Base-by-base conservation (phyloP, 2,329 filamentous ascomycete genomes). In the Sarocladium strictum region DNA sequence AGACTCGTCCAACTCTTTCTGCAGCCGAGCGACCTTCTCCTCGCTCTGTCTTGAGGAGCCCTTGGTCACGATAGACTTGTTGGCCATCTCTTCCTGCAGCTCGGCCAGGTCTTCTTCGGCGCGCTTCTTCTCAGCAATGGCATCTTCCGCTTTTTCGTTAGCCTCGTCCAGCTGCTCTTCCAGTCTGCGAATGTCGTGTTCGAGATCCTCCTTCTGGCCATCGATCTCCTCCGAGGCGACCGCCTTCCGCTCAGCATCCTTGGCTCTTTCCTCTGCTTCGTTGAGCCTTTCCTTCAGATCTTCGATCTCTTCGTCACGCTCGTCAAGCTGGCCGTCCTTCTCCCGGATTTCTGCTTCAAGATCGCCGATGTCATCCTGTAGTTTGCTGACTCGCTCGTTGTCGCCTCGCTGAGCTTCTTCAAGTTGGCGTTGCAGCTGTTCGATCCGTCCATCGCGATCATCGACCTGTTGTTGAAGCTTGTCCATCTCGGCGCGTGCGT, bases 41-140 rank as follows among this genome's bases (percentile, higher is more conserved):
- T 92, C 87, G 17, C 90, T 78, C 68, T 92, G 87, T 29, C 87
- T 81, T 53, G 83, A 88, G 9, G 90, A 75, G 2, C 86, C 87
- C 64, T 88, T 90, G 12, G 86, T 88, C 53, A 83, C 83, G 35
- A 90, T 79, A 0, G 88, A 92, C 62, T 90, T 91, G 69, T 92
- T 86, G 21, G 86, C 80, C 78, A 91, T 83, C 62, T 91, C 88
- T 54, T 89, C 86, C 58, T 89, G 86, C 23, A 91, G 75, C 62
- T 86, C 83, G 61, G 84, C 77, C 15, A 86, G 71, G 56, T 86
- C 78, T 6, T 69, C 71, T 61, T 84, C 79, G 2, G 83, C 83
- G 27, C 78, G 76, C 21, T 81, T 73, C 60, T 80, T 82, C 55
- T 84, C 76, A 1, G 71, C 65, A 7, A 76, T 57, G 0, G 83